Conservation (phyloP, 768 basidiomycete genomes). For the Lactarius vividus region DNA sequence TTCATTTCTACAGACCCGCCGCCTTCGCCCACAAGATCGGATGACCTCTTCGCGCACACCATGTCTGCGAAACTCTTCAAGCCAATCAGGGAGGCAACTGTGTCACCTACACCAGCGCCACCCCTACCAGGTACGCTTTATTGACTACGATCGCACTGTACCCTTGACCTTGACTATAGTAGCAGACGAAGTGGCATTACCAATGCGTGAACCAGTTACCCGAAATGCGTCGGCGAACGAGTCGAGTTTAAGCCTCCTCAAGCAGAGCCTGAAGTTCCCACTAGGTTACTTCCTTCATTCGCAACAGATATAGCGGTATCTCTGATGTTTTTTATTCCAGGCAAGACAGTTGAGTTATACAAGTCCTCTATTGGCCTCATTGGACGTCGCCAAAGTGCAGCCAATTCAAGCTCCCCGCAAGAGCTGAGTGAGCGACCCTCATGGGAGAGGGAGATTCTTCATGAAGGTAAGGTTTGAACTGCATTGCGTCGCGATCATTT, state of each 20-base stretch:
- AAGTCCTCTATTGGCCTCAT: constrained; percentile 49
- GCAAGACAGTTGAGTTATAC: constrained; percentile 65
- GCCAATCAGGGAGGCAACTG: constrained; percentile 4
- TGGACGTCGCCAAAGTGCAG: constrained; percentile 16
- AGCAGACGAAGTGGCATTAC: constrained; percentile 23
- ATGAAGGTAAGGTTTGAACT: constrained; percentile 40
- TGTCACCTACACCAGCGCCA: constrained; percentile 4
- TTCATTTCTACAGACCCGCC: constrained; percentile 1
- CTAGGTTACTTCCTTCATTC: constrained; percentile 52
- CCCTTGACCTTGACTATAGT: not conserved
- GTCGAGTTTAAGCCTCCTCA: constrained; percentile 49
- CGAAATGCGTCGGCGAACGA: constrained; percentile 32
- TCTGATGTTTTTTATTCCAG: constrained; percentile 35
- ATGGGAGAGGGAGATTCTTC: constrained; percentile 47
- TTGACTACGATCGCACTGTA: constrained; percentile 33
- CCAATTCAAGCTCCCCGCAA: constrained; percentile 25
- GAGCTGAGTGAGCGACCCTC: constrained; percentile 37
- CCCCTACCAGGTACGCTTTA: constrained; percentile 27
- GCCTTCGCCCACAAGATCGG: constrained; percentile 3
- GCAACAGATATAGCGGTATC: not conserved
- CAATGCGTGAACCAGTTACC: constrained; percentile 18
- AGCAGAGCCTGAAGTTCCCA: constrained; percentile 69
- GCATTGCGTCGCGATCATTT: not conserved
- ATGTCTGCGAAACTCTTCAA: constrained; percentile 19
- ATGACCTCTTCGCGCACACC: constrained; percentile 8